Conservation (phyloP, 768 basidiomycete species). For the Amanita subjunquillea region DNA sequence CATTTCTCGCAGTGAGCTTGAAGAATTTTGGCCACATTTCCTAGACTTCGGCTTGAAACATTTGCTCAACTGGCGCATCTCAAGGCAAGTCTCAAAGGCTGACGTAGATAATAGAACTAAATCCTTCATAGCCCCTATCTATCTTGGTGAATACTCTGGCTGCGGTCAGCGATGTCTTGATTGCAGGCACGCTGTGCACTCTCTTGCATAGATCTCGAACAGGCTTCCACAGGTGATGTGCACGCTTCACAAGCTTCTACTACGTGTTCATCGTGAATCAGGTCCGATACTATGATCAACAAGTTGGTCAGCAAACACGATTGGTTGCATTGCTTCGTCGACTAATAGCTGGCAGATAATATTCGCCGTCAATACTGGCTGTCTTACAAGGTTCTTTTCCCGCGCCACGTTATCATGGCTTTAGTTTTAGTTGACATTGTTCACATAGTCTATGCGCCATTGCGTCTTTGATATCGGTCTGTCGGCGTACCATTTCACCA, state of each 20-base stretch:
- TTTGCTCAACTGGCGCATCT: constrained; percentile 23
- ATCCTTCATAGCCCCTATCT: constrained; percentile 21
- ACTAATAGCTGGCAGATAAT: constrained; percentile 20
- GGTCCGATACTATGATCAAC: constrained; percentile 36
- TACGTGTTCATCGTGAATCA: constrained; percentile 9
- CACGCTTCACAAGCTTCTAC: background rate
- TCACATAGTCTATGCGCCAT: constrained; percentile 37
- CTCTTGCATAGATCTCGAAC: constrained; percentile 32
- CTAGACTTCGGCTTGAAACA: constrained; percentile 21
- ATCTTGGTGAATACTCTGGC: constrained; percentile 31
- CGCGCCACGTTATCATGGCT: background rate
- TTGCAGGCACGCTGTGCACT: constrained; percentile 27
- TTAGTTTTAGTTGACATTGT: background rate
- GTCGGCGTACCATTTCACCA: constrained; percentile 7
- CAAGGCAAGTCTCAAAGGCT: constrained; percentile 15
- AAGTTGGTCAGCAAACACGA: constrained; percentile 24
- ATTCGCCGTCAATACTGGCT: constrained; percentile 33
- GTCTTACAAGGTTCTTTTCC: constrained; percentile 23
- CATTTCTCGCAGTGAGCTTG: background rate
- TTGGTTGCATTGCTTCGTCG: background rate
- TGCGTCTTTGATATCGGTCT: constrained; percentile 41
- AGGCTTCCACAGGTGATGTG: constrained; percentile 29
- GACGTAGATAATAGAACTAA: background rate
- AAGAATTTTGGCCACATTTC: background rate
- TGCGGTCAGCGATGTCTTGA: constrained; percentile 33